A percentile compares a stretch with the other conserved stretches of the same genome.
Evolutionary conservation across 257 asterid species (phyloP).

Genomic region (Penstemon newberryi): DNA sequence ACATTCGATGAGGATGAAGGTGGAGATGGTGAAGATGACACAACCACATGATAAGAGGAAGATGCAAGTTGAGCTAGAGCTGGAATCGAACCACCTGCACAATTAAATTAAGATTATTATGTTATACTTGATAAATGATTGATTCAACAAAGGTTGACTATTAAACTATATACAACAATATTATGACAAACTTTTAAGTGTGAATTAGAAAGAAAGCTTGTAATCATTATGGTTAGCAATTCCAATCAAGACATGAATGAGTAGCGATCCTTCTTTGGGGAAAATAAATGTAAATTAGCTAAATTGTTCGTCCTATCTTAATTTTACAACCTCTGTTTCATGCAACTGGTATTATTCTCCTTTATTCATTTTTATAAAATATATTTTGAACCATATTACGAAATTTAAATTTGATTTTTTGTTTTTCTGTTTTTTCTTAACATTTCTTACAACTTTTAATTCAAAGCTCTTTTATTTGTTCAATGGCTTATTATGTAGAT

Average conservation of each 20-base stretch:
- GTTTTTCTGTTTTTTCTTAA: too few relatives aligned
- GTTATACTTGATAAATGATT: not conserved
- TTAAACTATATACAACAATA: conserved; percentile 4
- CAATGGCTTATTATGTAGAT: too few relatives aligned
- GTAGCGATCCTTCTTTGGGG: too few relatives aligned
- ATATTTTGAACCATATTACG: too few relatives aligned
- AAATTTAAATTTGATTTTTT: too few relatives aligned
- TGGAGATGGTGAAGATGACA: conserved; percentile 53
- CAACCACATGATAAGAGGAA: conserved; percentile 72
- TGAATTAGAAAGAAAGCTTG: not conserved
- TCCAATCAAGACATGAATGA: not conserved
- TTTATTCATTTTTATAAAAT: too few relatives aligned
- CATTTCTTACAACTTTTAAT: too few relatives aligned
- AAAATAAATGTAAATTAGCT: too few relatives aligned
- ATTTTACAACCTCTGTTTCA: too few relatives aligned
- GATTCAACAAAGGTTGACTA: conserved; percentile 2
- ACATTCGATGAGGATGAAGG: conserved; percentile 50
- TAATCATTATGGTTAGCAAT: not conserved
- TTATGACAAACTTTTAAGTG: not conserved
- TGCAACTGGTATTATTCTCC: too few relatives aligned
- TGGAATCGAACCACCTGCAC: conserved; percentile 90
- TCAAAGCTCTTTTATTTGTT: too few relatives aligned
- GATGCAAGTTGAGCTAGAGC: conserved; percentile 86
- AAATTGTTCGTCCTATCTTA: too few relatives aligned
- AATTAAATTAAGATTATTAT: conserved; percentile 3